Percentiles rank a stretch among this genome's conserved stretches.
These are phyloP conservation scores for Diaporthe longicolla DNA, from an alignment of 2,329 filamentous ascomycete genomes.

Conservation along the genomic window DNA sequence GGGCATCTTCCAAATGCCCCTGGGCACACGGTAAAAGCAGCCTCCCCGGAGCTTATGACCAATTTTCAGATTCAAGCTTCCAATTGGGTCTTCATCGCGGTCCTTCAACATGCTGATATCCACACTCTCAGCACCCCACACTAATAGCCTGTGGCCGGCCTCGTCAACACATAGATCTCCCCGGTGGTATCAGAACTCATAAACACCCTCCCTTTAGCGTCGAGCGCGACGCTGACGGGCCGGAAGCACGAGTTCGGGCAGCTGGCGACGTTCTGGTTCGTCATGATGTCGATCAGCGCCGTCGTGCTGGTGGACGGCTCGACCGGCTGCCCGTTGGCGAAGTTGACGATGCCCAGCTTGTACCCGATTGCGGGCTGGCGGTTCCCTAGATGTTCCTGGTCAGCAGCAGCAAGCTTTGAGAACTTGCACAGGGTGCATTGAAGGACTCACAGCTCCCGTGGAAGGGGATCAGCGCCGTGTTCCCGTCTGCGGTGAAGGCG, in stretches of 20 bases:
- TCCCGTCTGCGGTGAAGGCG: constrained; percentile 72
- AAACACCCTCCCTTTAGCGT: constrained; percentile 68
- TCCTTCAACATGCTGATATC: no score
- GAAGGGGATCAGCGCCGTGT: constrained; percentile 74
- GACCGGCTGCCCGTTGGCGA: constrained; percentile 55
- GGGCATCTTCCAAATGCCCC: no score
- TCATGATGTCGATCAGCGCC: constrained; percentile 66
- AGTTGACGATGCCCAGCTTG: constrained; percentile 4
- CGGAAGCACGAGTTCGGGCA: constrained; percentile 74
- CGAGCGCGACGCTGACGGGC: constrained; percentile 69
- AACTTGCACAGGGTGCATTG: background rate
- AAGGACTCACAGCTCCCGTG: constrained; percentile 74
- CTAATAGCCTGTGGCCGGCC: constrained; percentile 3
- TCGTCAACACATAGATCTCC: constrained; percentile 71
- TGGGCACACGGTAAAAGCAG: no score
- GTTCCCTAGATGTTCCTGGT: background rate
- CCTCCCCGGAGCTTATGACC: no score
- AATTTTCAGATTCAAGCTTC: no score
- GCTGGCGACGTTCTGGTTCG: constrained; percentile 64
- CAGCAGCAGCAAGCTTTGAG: background rate
- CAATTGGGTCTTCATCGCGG: no score
- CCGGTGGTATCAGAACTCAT: constrained; percentile 74
- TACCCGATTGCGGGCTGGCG: constrained; percentile 6
- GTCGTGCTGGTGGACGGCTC: constrained; percentile 57
- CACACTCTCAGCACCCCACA: background rate